These are phyloP conservation scores for Scleroderma bovista DNA, from an alignment of 768 basidiomycete genomes.

Conservation along the genomic window DNA sequence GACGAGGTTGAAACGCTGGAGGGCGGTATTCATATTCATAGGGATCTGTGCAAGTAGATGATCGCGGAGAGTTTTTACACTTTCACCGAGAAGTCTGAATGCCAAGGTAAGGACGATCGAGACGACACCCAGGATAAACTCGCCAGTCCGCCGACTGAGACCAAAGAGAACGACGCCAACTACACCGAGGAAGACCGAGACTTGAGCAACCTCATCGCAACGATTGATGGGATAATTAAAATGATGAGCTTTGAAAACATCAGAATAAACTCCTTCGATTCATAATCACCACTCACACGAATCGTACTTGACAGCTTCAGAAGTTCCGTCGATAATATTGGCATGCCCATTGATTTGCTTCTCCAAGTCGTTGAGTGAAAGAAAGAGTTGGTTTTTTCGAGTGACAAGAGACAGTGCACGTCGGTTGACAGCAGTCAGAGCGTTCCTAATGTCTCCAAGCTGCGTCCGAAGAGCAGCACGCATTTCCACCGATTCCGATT, in stretches of 20 bases:
- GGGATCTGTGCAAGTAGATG: not conserved
- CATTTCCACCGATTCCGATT: too few species aligned
- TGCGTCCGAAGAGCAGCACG: too few species aligned
- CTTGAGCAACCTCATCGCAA: conserved; percentile 11
- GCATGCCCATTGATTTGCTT: too few species aligned
- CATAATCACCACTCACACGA: not conserved
- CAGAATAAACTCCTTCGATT: not conserved
- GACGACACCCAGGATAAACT: conserved; percentile 17
- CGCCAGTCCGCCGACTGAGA: conserved; percentile 1
- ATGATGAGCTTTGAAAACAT: conserved; percentile 6
- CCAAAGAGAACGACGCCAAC: conserved; percentile 15
- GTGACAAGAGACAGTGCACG: too few species aligned
- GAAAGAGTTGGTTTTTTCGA: too few species aligned
- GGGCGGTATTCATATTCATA: not conserved
- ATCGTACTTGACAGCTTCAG: too few species aligned
- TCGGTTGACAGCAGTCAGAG: too few species aligned
- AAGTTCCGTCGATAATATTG: too few species aligned
- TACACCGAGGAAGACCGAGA: conserved; percentile 15
- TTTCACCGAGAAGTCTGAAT: not conserved
- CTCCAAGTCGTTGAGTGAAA: too few species aligned
- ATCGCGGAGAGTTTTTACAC: not conserved
- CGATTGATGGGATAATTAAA: conserved; percentile 1
- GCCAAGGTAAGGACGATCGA: conserved; percentile 7
- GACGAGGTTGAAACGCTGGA: conserved; percentile 9
- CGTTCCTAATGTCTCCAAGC: too few species aligned